Conservation (phyloP, 495 filamentous ascomycete species). For the Neurospora sp. region DNA sequence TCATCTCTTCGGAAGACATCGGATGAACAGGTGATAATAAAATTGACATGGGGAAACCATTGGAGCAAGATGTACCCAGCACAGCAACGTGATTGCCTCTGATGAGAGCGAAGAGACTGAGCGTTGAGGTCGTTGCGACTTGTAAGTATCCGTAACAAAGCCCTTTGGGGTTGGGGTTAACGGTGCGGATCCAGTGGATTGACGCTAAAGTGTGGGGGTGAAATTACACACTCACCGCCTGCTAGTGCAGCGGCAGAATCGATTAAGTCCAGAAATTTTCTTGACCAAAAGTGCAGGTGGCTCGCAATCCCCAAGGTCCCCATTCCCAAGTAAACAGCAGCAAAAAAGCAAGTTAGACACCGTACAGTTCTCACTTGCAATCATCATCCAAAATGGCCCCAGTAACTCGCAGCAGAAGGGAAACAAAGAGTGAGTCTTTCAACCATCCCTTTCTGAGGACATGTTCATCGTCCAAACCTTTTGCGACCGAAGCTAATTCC, state of each 20-base stretch:
- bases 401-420: constrained; percentile 53
- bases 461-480: background rate
- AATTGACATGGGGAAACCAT: background rate
- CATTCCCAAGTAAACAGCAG: background rate
- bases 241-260: constrained; percentile 8
- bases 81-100: background rate
- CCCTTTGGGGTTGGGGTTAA: background rate
- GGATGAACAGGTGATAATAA: background rate
- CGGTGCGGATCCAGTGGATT: background rate
- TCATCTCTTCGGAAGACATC: background rate
- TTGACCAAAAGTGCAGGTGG: constrained; percentile 3
- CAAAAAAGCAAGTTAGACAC: background rate
- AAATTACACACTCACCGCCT: constrained; percentile 7
- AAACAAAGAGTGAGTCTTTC: constrained; percentile 56
- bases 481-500: constrained; percentile 17
- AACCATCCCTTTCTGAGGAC: background rate
- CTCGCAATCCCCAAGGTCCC: background rate
- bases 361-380: background rate
- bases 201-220: background rate
- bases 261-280: constrained; percentile 12
- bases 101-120: background rate
- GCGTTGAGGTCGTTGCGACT: background rate
- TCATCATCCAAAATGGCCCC: constrained; percentile 49
- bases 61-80: background rate
- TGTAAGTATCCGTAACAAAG: background rate